These are phyloP conservation scores for Macaranga tanarius DNA, from an alignment of 441 rosid genomes.

Conservation along the genomic window DNA sequence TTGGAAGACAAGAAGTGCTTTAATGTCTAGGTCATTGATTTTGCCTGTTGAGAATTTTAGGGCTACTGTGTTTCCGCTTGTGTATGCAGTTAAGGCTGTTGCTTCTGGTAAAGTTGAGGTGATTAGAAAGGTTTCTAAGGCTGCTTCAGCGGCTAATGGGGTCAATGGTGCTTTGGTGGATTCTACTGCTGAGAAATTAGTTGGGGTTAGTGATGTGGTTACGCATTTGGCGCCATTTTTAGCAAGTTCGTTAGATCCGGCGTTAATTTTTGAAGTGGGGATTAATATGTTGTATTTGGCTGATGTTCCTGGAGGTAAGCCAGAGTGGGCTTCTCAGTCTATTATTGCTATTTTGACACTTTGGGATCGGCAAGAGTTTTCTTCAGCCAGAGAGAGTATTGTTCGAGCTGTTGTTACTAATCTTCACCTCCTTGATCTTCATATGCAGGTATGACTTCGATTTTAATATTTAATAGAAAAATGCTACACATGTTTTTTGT, in stretches of 20 bases:
- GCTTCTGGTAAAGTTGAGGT: slow-evolving; percentile 84
- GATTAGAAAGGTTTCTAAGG: slow-evolving; percentile 74
- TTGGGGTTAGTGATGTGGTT: slow-evolving; percentile 87
- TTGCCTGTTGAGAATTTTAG: slow-evolving; percentile 88
- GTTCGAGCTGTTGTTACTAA: slow-evolving; percentile 96
- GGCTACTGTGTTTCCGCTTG: slow-evolving; percentile 85
- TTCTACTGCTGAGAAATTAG: slow-evolving; percentile 77
- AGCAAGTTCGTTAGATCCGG: slow-evolving; percentile 89
- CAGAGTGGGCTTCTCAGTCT: slow-evolving; percentile 98
- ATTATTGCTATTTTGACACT: slow-evolving; percentile 92
- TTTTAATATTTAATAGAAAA: slow-evolving; percentile 1
- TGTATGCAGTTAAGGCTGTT: slow-evolving; percentile 82
- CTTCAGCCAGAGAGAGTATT: slow-evolving; percentile 97
- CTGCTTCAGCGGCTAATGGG: slow-evolving; percentile 42
- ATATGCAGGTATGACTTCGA: slow-evolving; percentile 71
- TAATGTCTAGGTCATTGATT: slow-evolving; percentile 85
- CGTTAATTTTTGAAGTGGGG: slow-evolving; percentile 93
- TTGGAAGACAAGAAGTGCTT: slow-evolving; percentile 72
- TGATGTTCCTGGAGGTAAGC: slow-evolving; percentile 98
- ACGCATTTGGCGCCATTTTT: slow-evolving; percentile 90
- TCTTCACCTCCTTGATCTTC: slow-evolving; percentile 92
- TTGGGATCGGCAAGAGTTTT: slow-evolving; percentile 98
- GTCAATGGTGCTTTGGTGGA: slow-evolving; percentile 35
- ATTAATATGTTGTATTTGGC: slow-evolving; percentile 95
- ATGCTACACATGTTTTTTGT: not conserved